These are phyloP conservation scores for Candida sanyaensis DNA, from an alignment of 1,139 yeast species.

Conservation along the genomic window DNA sequence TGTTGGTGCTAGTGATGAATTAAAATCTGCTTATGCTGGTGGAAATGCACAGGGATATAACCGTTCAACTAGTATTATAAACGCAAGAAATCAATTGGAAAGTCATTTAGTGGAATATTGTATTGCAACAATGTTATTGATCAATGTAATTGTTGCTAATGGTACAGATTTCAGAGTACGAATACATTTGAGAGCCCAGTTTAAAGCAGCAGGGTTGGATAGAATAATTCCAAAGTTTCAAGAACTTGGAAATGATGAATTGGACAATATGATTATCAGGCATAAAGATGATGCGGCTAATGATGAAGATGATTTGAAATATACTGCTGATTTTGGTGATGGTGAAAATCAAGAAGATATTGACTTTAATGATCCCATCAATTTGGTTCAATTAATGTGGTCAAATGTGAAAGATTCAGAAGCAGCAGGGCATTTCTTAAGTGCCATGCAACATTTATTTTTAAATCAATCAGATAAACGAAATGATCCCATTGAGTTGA, in stretches of 20 bases:
- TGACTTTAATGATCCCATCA: conserved; percentile 75
- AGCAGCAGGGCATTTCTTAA: conserved; percentile 69
- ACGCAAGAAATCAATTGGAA: conserved; percentile 37
- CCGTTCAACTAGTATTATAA: conserved; percentile 20
- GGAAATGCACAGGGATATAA: not conserved
- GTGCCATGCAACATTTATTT: conserved; percentile 83
- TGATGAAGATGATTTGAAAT: conserved; percentile 68
- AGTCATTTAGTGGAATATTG: conserved; percentile 79
- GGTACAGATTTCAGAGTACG: conserved; percentile 68
- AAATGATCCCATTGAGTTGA: conserved; percentile 49
- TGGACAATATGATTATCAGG: conserved; percentile 65
- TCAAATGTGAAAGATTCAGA: conserved; percentile 68
- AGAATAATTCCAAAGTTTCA: conserved; percentile 64
- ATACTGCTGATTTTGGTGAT: conserved; percentile 58
- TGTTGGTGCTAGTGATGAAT: conserved; percentile 94
- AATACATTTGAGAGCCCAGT: conserved; percentile 73
- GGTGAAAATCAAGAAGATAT: conserved; percentile 34
- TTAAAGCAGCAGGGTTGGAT: conserved; percentile 74
- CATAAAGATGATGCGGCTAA: conserved; percentile 67
- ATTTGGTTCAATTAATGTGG: conserved; percentile 70
- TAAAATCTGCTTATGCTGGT: conserved; percentile 48
- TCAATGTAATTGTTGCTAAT: conserved; percentile 70
- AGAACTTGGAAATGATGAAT: conserved; percentile 60
- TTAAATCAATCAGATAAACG: conserved; percentile 65
- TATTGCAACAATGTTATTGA: conserved; percentile 71